phyloP scores from a whole-genome alignment of 2,329 filamentous ascomycete species.

The Ceratocystis lukuohia region DNA sequence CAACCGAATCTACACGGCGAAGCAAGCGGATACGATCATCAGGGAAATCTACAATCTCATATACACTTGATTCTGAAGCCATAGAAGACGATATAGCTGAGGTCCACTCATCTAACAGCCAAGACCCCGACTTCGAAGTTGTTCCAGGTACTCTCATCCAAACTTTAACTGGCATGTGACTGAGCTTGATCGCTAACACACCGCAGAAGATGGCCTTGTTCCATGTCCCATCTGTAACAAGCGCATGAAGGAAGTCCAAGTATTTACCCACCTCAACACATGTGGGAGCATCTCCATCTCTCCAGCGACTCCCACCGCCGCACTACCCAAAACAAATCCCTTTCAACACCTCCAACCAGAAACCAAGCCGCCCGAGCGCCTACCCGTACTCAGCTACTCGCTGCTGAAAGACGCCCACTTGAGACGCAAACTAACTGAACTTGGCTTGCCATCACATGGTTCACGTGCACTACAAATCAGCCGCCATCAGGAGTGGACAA shows the following conservation, averaged over 20 bases:
- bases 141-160: slow-evolving; percentile 23
- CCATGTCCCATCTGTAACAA: slow-evolving; percentile 69
- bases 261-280: slow-evolving; percentile 69
- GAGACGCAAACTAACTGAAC: slow-evolving; percentile 66
- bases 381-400: slow-evolving; percentile 75
- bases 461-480: slow-evolving; percentile 56
- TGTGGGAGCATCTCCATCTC: slow-evolving; percentile 33
- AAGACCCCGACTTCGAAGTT: slow-evolving; percentile 26
- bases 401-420: slow-evolving; percentile 69
- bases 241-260: slow-evolving; percentile 65
- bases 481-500: slow-evolving; percentile 86
- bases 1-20: slow-evolving; percentile 25
- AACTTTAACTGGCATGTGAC: no score
- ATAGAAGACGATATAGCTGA: neutral
- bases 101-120: neutral
- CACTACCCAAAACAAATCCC: slow-evolving; percentile 5
- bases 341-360: slow-evolving; percentile 23
- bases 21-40: slow-evolving; percentile 42
- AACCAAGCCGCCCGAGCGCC: slow-evolving; percentile 38
- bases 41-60: slow-evolving; percentile 17
- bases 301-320: slow-evolving; percentile 12
- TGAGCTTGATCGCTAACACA: slow-evolving; percentile 19
- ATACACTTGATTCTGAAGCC: neutral
- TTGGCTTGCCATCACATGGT: slow-evolving; percentile 63
- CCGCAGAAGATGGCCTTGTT: slow-evolving; percentile 57